Evolutionary conservation across 202 grass and related monocot genomes (phyloP).

Genomic region (Alloteropsis angusta): DNA sequence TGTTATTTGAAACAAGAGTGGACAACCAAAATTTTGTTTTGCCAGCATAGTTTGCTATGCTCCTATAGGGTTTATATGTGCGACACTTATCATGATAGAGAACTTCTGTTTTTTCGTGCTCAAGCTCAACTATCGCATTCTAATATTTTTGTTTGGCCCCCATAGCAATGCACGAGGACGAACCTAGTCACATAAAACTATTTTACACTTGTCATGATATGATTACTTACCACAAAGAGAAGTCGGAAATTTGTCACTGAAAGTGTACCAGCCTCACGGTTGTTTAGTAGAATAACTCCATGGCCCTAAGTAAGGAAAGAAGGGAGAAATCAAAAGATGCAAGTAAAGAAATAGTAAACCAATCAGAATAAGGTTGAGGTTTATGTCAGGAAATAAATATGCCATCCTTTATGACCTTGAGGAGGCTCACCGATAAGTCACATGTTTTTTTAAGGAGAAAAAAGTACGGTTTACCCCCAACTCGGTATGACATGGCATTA

Average conservation of each 20-base stretch:
- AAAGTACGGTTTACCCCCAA: not conserved
- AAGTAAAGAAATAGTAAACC: not conserved
- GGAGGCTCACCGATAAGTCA: not conserved
- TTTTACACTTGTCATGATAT: not conserved
- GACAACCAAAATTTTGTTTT: too few species aligned
- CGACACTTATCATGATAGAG: too few species aligned
- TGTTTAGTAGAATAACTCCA: conserved; percentile 83
- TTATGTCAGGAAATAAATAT: conserved; percentile 16
- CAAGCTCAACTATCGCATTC: too few species aligned
- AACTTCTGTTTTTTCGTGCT: too few species aligned
- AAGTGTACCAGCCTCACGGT: conserved; percentile 52
- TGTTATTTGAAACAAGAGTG: too few species aligned
- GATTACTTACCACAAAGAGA: conserved; percentile 81
- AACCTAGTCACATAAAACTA: not conserved
- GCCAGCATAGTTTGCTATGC: too few species aligned
- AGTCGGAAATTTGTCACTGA: conserved; percentile 95
- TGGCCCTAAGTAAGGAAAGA: conserved; percentile 39
- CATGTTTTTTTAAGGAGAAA: not conserved
- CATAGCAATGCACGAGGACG: too few species aligned
- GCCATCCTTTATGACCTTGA: not conserved
- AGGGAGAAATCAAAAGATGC: not conserved
- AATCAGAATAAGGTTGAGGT: not conserved
- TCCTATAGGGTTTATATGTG: too few species aligned
- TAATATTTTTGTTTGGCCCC: too few species aligned
- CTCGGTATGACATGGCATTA: not conserved